These are phyloP conservation scores for Sporobolomyces roseus DNA, from an alignment of 768 basidiomycete genomes.

Conservation along the genomic window DNA sequence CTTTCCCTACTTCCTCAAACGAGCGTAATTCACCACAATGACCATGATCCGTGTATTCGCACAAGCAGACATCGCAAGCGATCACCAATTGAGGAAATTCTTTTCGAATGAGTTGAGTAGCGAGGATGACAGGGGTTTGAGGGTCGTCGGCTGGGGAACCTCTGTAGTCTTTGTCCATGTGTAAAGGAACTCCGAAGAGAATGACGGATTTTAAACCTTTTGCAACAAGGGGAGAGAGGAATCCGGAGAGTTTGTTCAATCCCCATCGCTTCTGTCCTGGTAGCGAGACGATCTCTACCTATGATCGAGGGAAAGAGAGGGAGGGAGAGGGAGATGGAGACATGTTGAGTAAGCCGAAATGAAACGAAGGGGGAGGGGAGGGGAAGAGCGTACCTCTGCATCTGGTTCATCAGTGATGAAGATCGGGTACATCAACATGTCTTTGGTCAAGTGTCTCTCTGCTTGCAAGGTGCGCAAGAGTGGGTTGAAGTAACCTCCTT, in stretches of 20 bases:
- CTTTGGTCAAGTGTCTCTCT: slow-evolving; percentile 71
- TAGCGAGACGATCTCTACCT: slow-evolving; percentile 67
- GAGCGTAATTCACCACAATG: slow-evolving; percentile 76
- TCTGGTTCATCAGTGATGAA: slow-evolving; percentile 94
- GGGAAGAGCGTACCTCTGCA: slow-evolving; percentile 56
- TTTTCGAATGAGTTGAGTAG: slow-evolving; percentile 69
- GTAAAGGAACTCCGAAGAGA: slow-evolving; percentile 84
- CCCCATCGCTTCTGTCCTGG: slow-evolving; percentile 94
- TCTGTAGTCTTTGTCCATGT: slow-evolving; percentile 69
- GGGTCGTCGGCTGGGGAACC: slow-evolving; percentile 89
- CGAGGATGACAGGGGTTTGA: slow-evolving; percentile 85
- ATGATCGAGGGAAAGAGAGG: too few species aligned
- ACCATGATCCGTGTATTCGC: slow-evolving; percentile 97
- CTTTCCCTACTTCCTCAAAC: slow-evolving; percentile 57
- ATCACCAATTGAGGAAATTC: slow-evolving; percentile 84
- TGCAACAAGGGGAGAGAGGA: slow-evolving; percentile 77
- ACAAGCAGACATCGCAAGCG: slow-evolving; percentile 94
- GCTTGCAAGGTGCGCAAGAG: slow-evolving; percentile 83
- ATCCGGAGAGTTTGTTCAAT: slow-evolving; percentile 80
- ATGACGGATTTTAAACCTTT: slow-evolving; percentile 91
- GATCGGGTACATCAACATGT: slow-evolving; percentile 98
- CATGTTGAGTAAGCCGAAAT: not conserved
- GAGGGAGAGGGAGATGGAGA: slow-evolving; percentile 59
- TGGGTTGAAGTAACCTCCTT: slow-evolving; percentile 92
- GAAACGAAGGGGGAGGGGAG: not conserved